These are phyloP conservation scores for Maudiozyma barnettii DNA, from an alignment of 805 yeast genomes.

Conservation along the genomic window DNA sequence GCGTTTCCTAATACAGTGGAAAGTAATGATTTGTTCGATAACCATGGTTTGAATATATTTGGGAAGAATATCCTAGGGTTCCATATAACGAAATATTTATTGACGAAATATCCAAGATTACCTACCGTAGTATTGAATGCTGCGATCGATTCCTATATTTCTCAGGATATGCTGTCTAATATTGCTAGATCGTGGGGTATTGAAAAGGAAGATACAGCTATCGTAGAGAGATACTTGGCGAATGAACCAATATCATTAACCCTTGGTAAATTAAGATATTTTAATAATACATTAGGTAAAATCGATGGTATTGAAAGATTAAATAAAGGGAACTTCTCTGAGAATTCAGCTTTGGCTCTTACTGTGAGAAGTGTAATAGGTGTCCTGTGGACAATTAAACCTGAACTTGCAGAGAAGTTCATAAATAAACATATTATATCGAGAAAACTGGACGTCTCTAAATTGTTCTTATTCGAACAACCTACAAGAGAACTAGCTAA, in stretches of 20 bases:
- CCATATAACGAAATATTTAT: constrained; percentile 63
- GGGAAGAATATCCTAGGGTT: constrained; percentile 72
- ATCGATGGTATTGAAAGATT: constrained; percentile 45
- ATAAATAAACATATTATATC: constrained; percentile 68
- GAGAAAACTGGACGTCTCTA: constrained; percentile 65
- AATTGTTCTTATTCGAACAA: constrained; percentile 70
- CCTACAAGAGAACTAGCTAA: constrained; percentile 79
- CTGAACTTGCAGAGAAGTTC: constrained; percentile 56
- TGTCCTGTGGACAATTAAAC: constrained; percentile 48
- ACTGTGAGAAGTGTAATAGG: constrained; percentile 79
- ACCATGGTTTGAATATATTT: constrained; percentile 68
- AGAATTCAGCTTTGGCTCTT: constrained; percentile 39
- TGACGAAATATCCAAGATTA: constrained; percentile 77
- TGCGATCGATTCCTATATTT: constrained; percentile 68
- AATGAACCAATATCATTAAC: constrained; percentile 59
- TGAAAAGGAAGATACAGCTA: constrained; percentile 57
- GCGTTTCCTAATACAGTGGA: constrained; percentile 21
- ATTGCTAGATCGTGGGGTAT: constrained; percentile 85
- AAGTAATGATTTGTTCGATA: constrained; percentile 48
- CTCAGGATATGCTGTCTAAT: constrained; percentile 52
- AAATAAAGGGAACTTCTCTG: constrained; percentile 31
- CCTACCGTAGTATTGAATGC: constrained; percentile 71
- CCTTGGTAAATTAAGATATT: constrained; percentile 60
- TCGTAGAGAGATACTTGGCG: constrained; percentile 55
- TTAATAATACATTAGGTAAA: constrained; percentile 18